Conservation (phyloP, 768 basidiomycete genomes). For the Tylopilus cervinicoccineus region DNA sequence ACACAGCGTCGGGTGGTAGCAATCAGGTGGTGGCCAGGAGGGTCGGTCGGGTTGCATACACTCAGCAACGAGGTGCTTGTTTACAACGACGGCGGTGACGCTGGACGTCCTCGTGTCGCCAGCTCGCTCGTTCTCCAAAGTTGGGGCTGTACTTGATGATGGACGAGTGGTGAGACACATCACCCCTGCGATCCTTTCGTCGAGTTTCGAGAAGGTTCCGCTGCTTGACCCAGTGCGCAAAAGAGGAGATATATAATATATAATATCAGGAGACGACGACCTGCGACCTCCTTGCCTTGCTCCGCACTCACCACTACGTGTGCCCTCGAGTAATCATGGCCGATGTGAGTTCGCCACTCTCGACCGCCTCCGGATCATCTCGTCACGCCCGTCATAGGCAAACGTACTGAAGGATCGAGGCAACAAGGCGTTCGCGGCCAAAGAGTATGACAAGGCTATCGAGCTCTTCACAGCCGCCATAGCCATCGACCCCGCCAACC, state of each 20-base stretch:
- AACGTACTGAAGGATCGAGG: constrained; percentile 83
- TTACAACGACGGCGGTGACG: too few species aligned
- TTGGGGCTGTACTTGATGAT: too few species aligned
- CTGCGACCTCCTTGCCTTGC: not conserved
- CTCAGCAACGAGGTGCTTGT: too few species aligned
- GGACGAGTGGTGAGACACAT: too few species aligned
- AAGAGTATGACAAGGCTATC: constrained; percentile 87
- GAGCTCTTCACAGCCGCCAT: constrained; percentile 81
- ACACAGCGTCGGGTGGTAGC: too few species aligned
- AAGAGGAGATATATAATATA: constrained; percentile 15
- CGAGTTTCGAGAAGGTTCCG: constrained; percentile 34
- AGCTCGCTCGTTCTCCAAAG: too few species aligned
- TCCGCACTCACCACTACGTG: not conserved
- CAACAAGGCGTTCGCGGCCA: constrained; percentile 93
- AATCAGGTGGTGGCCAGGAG: too few species aligned
- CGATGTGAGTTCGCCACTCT: constrained; percentile 27
- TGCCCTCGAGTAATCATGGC: constrained; percentile 22
- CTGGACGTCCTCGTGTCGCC: too few species aligned
- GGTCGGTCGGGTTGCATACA: too few species aligned
- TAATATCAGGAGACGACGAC: constrained; percentile 7
- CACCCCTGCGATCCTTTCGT: not conserved
- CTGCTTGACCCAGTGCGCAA: not conserved
- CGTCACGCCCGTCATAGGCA: constrained; percentile 34
- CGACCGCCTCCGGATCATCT: not conserved
- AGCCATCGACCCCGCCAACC: constrained; percentile 74